phyloP scores from a whole-genome alignment of 139 green algal species.

The Dunaliella primolecta region DNA sequence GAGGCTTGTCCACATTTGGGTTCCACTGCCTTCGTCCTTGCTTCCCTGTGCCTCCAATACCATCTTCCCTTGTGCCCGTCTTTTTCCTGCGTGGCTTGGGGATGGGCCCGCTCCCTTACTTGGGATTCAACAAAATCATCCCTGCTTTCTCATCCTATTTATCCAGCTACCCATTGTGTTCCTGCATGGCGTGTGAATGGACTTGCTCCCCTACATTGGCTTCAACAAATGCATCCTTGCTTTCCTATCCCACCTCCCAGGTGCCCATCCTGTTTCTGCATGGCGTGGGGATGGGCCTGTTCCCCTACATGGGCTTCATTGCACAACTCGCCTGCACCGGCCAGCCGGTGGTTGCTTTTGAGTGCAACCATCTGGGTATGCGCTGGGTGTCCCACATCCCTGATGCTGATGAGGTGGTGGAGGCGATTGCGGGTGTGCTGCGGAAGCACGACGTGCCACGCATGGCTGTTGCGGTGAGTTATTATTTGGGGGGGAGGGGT shows the following conservation, averaged over 20 bases:
- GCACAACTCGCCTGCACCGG: constrained; percentile 17
- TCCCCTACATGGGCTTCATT: constrained; percentile 47
- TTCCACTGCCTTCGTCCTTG: no score
- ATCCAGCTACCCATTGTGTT: constrained; percentile 41
- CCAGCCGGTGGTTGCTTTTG: constrained; percentile 36
- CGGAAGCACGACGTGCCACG: background rate
- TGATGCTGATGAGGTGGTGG: constrained; percentile 22
- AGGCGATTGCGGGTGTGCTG: background rate
- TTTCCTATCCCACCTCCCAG: no score
- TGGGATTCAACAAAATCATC: no score
- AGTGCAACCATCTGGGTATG: constrained; percentile 46
- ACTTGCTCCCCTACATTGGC: constrained; percentile 43
- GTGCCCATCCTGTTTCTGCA: constrained; percentile 50
- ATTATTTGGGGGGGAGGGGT: no score
- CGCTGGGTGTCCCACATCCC: constrained; percentile 16
- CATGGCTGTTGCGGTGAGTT: background rate
- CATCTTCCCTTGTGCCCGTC: no score
- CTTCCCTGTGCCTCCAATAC: no score
- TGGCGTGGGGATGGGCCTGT: constrained; percentile 43
- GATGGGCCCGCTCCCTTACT: no score
- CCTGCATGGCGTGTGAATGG: constrained; percentile 49
- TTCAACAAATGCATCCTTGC: no score
- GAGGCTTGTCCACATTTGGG: no score
- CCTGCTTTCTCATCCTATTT: no score
- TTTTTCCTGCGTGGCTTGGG: no score